Evolutionary conservation across 257 asterid species (phyloP), one percentile per base, ranked within the genome.

Genomic region (Capsicum baccatum): DNA sequence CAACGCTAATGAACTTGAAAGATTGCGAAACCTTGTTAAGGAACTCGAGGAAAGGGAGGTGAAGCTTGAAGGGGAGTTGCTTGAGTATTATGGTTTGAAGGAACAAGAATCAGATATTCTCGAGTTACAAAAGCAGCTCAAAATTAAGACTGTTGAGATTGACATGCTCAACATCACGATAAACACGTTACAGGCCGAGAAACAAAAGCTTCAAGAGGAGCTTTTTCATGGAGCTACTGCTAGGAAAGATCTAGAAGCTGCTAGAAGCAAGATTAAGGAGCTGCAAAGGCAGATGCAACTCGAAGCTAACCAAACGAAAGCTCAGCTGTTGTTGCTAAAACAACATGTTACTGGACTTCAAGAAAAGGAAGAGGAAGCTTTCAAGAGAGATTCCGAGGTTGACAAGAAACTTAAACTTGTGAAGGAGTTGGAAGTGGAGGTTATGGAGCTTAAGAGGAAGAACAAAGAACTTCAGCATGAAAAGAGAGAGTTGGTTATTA

Each of bases 391-490:
- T 84, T 83, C 88, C 3, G 97, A 94, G 3, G 84, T 95, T 64
- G 99, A 94, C 84, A 97, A 94, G 93, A 94, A 91, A 91, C 92
- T 93, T 79, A 95, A 91, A 89, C 91, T 92, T 64, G 80, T 90
- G 73, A 94, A 90, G 89, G 97, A 92, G 86, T 64, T 97, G 89
- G 98, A 94, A 83, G 96, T 94, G 54, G 98, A 92, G 83, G 97
- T 92, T 57, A 88, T 95, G 92, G 99, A 97, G 89, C 93, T 97
- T 15, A 95, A 92, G 92, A 91, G 98, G 88, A 91, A 90, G 92
- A 97, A 95, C 89, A 97, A 86, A 89, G 99, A 97, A 88, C 98
- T 97, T 87, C 99, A 94, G 87, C 91, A 92, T 81, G 99, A 97
- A 86, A 95, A 95, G 88, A 89, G 99, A 89, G 98, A 97, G 76